Evolutionary conservation across 2,329 filamentous ascomycete species (phyloP), one percentile per base, ranked within the genome.

Genomic region (Curvularia verruculosa): DNA sequence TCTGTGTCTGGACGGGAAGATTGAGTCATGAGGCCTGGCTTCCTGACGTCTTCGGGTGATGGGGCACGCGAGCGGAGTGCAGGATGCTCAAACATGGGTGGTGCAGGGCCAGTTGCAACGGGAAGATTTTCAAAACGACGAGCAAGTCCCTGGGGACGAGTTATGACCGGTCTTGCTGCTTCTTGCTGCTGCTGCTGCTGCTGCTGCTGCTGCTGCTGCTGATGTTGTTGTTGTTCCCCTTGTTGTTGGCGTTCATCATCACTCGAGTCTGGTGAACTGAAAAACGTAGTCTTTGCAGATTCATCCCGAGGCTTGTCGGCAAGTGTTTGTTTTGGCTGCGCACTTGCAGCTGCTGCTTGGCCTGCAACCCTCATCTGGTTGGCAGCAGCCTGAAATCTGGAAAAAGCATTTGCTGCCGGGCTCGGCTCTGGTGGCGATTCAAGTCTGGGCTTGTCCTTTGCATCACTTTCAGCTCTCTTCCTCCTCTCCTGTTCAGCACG

Each of bases 371-470:
- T 82, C 69, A 80, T 76, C 52, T 79, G 75, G 45, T 67, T 77
- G 1, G 76, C 78, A 36, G 80, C 78, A n/a, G 74, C 72, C 54
- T 81, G 80, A 49, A 82, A 81, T 13, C 79, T 77, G 8, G 78
- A 79, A 58, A 81, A 79, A 4, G 78, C 75, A 23, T 70, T 68
- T 7, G 67, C 50, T 7, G 67, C 65, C 56, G 78, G 70, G 40
- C 65, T 67, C 26, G 69, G 60, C 34, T 72, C 71, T 26, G 68
- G 58, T 8, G 66, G 59, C 12, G 77, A 74, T 18, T 69, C 62
- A 15, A 74, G 71, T 41, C 68, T 61, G 21, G 68, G 67, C 19
- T 66, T 68, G 28, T 66, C 66, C 5, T 60, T 50, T 18, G 49
- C 48, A 13, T 57, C 59, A 46, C 66, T 58, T 60, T 68, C 71